Conservation (phyloP, 2,329 filamentous ascomycete genomes). For the Xylaria arbuscula region DNA sequence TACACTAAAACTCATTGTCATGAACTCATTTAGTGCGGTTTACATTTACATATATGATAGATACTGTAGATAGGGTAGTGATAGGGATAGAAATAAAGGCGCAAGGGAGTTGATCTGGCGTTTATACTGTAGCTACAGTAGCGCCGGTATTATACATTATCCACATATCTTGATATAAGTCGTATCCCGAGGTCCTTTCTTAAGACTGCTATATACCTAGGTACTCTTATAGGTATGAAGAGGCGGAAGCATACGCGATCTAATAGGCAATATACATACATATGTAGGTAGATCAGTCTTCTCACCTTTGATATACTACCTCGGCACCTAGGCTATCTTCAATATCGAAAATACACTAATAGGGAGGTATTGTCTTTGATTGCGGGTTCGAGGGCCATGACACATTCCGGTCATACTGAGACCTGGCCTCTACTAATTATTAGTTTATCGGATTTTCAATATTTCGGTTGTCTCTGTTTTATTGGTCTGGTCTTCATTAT, state of each 20-base stretch:
- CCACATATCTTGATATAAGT: no score
- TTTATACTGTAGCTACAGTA: not conserved
- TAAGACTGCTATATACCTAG: no score
- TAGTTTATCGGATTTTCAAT: not conserved
- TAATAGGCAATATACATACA: not conserved
- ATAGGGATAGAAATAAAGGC: slow-evolving; percentile 11
- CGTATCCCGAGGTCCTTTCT: no score
- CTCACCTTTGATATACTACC: no score
- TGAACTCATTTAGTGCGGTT: not conserved
- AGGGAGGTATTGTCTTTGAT: not conserved
- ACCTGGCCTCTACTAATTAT: not conserved
- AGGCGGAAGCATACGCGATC: no score
- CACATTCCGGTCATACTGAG: not conserved
- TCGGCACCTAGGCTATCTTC: no score
- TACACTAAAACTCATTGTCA: not conserved
- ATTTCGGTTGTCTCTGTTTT: slow-evolving; percentile 8
- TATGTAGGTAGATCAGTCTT: no score
- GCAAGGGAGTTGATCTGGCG: not conserved
- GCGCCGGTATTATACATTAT: no score
- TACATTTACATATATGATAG: not conserved
- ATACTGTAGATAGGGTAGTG: slow-evolving; percentile 5
- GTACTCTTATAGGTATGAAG: no score
- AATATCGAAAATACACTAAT: no score
- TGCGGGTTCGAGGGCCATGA: not conserved
- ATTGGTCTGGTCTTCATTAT: not conserved